Evolutionary conservation across 257 asterid genomes (phyloP).

Genomic region (Plectranthus barbatus): DNA sequence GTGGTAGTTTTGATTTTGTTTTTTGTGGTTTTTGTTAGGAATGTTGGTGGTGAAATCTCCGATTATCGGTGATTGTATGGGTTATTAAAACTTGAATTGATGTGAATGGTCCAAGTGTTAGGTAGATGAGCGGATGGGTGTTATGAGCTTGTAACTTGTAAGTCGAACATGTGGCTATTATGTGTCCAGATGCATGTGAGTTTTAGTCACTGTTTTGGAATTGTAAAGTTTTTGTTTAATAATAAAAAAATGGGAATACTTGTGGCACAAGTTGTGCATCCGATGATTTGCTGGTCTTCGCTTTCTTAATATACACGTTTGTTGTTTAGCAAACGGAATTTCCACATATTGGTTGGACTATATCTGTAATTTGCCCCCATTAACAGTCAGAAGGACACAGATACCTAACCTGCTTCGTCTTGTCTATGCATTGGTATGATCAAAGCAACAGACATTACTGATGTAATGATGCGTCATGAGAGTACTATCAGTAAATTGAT

Average conservation of each 20-base stretch:
- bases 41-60: not conserved
- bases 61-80: not conserved
- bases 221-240: not conserved
- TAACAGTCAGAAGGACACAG: not conserved
- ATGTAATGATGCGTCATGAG: not conserved
- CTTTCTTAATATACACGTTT: not conserved
- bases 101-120: not conserved
- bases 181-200: slow-evolving; percentile 3
- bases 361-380: not conserved
- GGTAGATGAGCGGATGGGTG: not conserved
- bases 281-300: not conserved
- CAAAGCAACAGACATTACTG: not conserved
- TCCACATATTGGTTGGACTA: not conserved
- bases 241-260: not conserved
- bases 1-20: not conserved
- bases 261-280: slow-evolving; percentile 2
- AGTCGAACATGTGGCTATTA: slow-evolving; percentile 1
- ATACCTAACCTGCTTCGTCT: not conserved
- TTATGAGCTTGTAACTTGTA: not conserved
- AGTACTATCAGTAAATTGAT: not conserved
- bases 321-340: not conserved
- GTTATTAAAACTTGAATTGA: not conserved
- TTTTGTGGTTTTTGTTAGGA: not conserved
- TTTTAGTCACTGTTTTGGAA: not conserved
- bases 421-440: not conserved